phyloP scores from a whole-genome alignment of 371 early-diverging fungal species.

The Rhizopus arrhizus region DNA sequence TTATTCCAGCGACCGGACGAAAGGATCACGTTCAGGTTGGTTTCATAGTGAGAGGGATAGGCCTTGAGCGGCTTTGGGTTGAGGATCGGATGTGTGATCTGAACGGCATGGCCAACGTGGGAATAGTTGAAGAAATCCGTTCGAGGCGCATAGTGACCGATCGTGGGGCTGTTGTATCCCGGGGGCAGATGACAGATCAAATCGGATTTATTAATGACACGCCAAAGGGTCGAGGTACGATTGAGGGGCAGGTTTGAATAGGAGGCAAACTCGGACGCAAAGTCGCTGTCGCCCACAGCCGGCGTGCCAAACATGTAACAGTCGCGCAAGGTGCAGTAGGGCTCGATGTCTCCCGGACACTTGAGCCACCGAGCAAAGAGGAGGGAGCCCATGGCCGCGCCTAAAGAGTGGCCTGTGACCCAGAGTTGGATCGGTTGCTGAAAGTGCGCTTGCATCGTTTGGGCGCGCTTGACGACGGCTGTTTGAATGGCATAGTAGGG shows the following conservation, averaged over 20 bases:
- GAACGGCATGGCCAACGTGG: conserved; percentile 47
- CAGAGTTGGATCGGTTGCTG: conserved; percentile 47
- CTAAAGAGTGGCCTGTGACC: conserved; percentile 58
- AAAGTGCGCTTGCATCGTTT: conserved; percentile 19
- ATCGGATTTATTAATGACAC: conserved; percentile 41
- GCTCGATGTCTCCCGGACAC: conserved; percentile 37
- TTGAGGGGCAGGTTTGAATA: conserved; percentile 28
- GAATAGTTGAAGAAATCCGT: conserved; percentile 45
- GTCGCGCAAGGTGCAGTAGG: conserved; percentile 36
- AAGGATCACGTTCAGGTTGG: conserved; percentile 24
- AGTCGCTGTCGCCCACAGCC: conserved; percentile 48
- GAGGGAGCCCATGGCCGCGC: conserved; percentile 50
- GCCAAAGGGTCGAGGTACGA: conserved; percentile 36
- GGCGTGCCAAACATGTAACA: conserved; percentile 51
- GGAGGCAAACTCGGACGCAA: conserved; percentile 46
- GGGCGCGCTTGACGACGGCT: conserved; percentile 38
- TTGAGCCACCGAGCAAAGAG: conserved; percentile 52
- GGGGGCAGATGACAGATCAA: conserved; percentile 34
- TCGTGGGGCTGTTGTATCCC: conserved; percentile 29
- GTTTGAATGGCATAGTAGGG: conserved; percentile 50
- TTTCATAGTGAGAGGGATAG: conserved; percentile 30
- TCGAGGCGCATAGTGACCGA: conserved; percentile 26
- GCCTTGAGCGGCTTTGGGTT: conserved; percentile 25
- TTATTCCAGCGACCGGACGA: background rate
- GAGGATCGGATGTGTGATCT: conserved; percentile 28